Evolutionary conservation across 176 grass and related monocot species (phyloP), one percentile per base, ranked within the genome.

Genomic region (Aegilops tauschii): DNA sequence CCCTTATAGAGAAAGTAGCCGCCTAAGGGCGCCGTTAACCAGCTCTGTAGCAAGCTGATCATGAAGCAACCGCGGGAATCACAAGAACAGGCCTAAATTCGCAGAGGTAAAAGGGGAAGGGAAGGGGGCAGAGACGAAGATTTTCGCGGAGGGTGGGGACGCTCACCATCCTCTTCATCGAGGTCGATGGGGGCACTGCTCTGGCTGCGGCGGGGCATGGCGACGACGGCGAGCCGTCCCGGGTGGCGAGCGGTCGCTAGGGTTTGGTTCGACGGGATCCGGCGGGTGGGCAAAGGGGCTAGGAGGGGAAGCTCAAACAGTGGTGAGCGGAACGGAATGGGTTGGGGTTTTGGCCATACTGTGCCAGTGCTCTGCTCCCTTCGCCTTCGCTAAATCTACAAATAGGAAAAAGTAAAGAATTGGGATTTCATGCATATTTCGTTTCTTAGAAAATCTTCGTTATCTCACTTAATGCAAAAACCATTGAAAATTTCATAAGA

Each of bases 91-190:
- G 14, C 5, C 17, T 20, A 4, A 12, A 23, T 64, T 76, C 44
- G 25, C 27, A 18, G 14, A 52, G 59, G 18, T 13, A 35, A 2
- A 0, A 13, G 16, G 8, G 8, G 0, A 62, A 52, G 4, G 23
- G 16, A 21, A 36, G 11, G 32, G 35, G 1, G 18, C 52, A 58
- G 54, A 58, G 54, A 58, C 16, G 50, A 54, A 54, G 50, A 54
- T 18, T 54, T 54, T 18, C 50, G 50, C 50, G 10, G 32, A 21
- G 4, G 11, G 29, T 12, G 17, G 1, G 6, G 1, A 9, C 11
- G 77, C 65, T 83, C 73, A 87, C 89, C 80, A 2, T 79, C 80
- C 9, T 90, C 89, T 73, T 44, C 86, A 40, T 87, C 84, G 44
- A 90, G 65, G 54, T 90, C 80, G 80, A 90, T 87, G 73, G 21